phyloP scores from a whole-genome alignment of 73 alveolate species.

The Stentor coeruleus region DNA sequence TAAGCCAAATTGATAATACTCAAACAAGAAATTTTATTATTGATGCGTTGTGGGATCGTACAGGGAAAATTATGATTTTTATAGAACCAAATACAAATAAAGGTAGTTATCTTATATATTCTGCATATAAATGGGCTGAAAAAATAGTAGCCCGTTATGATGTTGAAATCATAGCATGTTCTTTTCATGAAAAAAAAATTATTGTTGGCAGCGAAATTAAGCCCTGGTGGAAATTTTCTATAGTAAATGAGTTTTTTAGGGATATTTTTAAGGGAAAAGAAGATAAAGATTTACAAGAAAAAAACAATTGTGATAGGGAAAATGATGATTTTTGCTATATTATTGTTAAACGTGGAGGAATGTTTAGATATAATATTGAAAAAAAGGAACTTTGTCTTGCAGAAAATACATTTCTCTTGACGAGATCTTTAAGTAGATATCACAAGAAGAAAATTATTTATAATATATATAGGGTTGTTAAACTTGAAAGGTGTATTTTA shows the following conservation, averaged over 20 bases:
- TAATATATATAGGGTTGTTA: constrained; percentile 51
- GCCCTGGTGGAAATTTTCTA: constrained; percentile 66
- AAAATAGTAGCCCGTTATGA: constrained; percentile 39
- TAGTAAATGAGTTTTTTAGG: too few relatives aligned
- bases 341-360: constrained; percentile 30
- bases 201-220: constrained; percentile 53
- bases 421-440: constrained; percentile 40
- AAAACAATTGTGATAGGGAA: constrained; percentile 30
- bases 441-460: constrained; percentile 40
- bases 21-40: constrained; percentile 35
- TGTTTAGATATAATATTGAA: constrained; percentile 6
- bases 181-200: constrained; percentile 60
- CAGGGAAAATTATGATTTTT: constrained; percentile 41
- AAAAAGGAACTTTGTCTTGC: constrained; percentile 29
- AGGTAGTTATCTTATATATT: constrained; percentile 47
- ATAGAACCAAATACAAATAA: constrained; percentile 67
- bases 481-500: constrained; percentile 56
- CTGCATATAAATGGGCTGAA: constrained; percentile 19
- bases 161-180: constrained; percentile 59
- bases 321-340: constrained; percentile 65
- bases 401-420: constrained; percentile 51
- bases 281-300: constrained; percentile 40
- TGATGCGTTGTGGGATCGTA: constrained; percentile 58
- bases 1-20: constrained; percentile 48
- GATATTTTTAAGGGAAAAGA: constrained; percentile 29